Percentiles rank a stretch among this genome's conserved stretches.
Evolutionary conservation across 148 eudicot species (phyloP).

Genomic region (Rhododendron griersonianum): DNA sequence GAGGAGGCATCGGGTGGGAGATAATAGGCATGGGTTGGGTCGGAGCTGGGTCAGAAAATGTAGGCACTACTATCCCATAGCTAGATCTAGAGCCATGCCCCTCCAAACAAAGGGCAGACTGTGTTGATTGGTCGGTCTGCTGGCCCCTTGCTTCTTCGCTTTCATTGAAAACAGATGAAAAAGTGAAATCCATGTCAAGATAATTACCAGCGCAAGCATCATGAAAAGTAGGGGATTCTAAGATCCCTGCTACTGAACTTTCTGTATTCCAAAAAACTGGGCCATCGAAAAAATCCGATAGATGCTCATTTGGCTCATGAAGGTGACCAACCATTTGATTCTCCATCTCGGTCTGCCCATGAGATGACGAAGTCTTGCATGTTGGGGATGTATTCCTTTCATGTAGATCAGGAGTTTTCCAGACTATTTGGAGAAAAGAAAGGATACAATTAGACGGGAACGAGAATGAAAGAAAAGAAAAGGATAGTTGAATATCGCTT

Average conservation of each 20-base stretch:
- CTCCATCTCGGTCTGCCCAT: neutral
- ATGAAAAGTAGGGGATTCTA: neutral
- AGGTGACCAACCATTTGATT: neutral
- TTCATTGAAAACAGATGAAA: neutral
- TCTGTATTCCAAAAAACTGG: neutral
- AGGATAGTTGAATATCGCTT: neutral
- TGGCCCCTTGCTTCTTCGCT: neutral
- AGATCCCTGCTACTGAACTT: neutral
- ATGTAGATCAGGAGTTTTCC: slow-evolving; percentile 31
- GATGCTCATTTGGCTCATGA: neutral
- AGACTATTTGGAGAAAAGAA: slow-evolving; percentile 29
- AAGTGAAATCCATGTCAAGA: neutral
- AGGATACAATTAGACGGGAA: slow-evolving; percentile 8
- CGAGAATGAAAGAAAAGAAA: slow-evolving; percentile 46
- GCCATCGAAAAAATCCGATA: neutral
- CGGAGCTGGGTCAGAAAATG: neutral
- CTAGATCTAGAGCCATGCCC: neutral
- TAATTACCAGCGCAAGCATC: neutral
- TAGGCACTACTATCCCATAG: neutral
- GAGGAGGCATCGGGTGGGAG: neutral
- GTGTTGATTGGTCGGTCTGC: neutral
- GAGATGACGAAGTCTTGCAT: neutral
- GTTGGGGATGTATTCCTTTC: slow-evolving; percentile 24
- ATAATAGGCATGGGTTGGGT: neutral
- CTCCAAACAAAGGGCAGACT: neutral